A percentile compares a stretch with the other conserved stretches of the same genome.
Evolutionary conservation across 441 rosid species (phyloP).

Genomic region (Bocquillonia castaneifolia): DNA sequence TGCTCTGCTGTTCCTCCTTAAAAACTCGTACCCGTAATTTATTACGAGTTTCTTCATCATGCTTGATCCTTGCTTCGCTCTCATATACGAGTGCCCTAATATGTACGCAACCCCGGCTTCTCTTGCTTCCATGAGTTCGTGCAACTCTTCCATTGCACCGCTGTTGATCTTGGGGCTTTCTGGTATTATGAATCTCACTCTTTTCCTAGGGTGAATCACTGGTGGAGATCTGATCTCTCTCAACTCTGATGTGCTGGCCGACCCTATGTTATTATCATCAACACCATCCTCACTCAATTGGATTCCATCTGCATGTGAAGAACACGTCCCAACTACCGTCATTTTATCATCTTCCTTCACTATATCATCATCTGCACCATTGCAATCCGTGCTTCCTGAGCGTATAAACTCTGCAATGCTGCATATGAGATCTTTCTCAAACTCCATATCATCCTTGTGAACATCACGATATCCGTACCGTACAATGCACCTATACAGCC

Average conservation of each 20-base stretch:
- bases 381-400: slow-evolving; percentile 37
- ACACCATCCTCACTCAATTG: slow-evolving; percentile 45
- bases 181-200: slow-evolving; percentile 73
- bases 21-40: slow-evolving; percentile 68
- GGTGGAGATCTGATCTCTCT: slow-evolving; percentile 59
- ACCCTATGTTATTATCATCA: slow-evolving; percentile 28
- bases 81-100: slow-evolving; percentile 75
- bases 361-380: slow-evolving; percentile 21
- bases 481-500: slow-evolving; percentile 84
- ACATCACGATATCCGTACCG: slow-evolving; percentile 81
- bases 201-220: slow-evolving; percentile 40
- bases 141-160: slow-evolving; percentile 58
- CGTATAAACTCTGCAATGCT: slow-evolving; percentile 84
- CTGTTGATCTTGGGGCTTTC: slow-evolving; percentile 62
- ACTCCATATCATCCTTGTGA: slow-evolving; percentile 82
- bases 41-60: slow-evolving; percentile 60
- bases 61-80: slow-evolving; percentile 80
- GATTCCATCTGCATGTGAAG: slow-evolving; percentile 54
- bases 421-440: slow-evolving; percentile 82
- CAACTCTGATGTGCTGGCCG: slow-evolving; percentile 51
- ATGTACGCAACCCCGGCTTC: slow-evolving; percentile 88
- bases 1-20: slow-evolving; percentile 73
- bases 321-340: slow-evolving; percentile 81
- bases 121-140: slow-evolving; percentile 74
- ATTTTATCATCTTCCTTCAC: slow-evolving; percentile 52